Percentiles rank a stretch among this genome's conserved stretches.
Evolutionary conservation across 1,284 basidiomycete species (phyloP).

Genomic region (Moesziomyces parantarcticus): DNA sequence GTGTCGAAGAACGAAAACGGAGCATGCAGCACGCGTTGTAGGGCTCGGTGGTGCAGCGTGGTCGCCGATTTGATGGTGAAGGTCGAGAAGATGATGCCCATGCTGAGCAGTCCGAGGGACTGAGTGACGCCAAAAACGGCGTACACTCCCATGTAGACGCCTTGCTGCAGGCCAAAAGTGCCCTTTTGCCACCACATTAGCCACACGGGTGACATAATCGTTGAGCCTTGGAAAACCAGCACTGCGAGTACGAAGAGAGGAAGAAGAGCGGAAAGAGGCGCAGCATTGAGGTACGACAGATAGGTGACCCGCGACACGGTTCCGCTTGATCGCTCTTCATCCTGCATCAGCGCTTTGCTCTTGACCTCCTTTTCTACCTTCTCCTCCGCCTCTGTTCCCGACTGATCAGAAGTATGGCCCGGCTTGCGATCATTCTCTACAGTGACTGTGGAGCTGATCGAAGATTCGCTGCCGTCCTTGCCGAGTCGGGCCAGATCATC

Average conservation of each 20-base stretch:
- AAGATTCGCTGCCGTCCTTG: conserved; percentile 4
- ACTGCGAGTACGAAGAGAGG: conserved; percentile 31
- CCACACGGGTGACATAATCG: conserved; percentile 43
- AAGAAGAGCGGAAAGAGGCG: conserved; percentile 16
- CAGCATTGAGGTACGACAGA: conserved; percentile 31
- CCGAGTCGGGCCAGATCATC: conserved; percentile 65
- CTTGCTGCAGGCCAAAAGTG: conserved; percentile 18
- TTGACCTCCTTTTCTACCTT: conserved; percentile 1
- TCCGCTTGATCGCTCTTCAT: conserved; percentile 27
- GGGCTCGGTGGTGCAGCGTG: conserved; percentile 30
- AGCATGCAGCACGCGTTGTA: conserved; percentile 37
- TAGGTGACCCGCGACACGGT: conserved; percentile 34
- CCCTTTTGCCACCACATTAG: conserved; percentile 38
- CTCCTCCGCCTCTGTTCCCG: neutral
- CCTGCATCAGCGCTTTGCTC: conserved; percentile 29
- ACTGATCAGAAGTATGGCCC: neutral
- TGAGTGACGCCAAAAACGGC: conserved; percentile 37
- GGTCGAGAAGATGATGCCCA: conserved; percentile 39
- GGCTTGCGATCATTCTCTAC: conserved; percentile 2
- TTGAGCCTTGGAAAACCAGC: conserved; percentile 35
- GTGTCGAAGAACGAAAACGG: conserved; percentile 55
- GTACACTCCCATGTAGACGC: conserved; percentile 49
- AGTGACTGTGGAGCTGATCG: neutral
- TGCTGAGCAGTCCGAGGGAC: conserved; percentile 39
- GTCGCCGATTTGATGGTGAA: conserved; percentile 31